phyloP scores from a whole-genome alignment of 208 protist species.

The Trichomonas vaginalis region DNA sequence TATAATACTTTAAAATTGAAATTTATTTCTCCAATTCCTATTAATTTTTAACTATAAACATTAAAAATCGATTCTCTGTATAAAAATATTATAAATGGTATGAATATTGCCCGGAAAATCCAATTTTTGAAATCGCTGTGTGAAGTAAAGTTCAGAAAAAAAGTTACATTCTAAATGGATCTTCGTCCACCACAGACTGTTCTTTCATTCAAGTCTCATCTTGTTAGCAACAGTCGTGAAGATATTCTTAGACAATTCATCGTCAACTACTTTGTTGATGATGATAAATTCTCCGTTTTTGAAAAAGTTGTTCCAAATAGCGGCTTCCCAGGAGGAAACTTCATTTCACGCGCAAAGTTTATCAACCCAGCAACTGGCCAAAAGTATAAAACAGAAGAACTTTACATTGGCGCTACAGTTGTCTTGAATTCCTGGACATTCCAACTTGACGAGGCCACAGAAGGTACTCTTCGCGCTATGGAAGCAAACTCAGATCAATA shows the following conservation, averaged over 20 bases:
- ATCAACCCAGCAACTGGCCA: background rate
- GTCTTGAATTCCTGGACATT: background rate
- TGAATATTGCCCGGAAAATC: no score
- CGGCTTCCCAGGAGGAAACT: conserved; percentile 1
- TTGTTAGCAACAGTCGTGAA: background rate
- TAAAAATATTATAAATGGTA: no score
- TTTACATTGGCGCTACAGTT: background rate
- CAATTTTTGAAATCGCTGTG: no score
- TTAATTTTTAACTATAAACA: no score
- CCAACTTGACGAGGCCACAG: background rate
- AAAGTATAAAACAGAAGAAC: background rate
- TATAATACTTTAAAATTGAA: no score
- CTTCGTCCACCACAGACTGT: background rate
- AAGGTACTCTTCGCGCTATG: background rate
- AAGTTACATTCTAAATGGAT: no score
- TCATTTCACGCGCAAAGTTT: background rate
- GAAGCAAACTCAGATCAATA: background rate
- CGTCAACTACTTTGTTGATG: background rate
- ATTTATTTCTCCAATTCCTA: no score
- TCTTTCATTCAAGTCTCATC: background rate
- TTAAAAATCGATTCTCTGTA: no score
- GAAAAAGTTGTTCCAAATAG: conserved; percentile 10
- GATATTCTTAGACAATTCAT: background rate
- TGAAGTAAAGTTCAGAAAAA: no score
- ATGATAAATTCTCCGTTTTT: background rate